Evolutionary conservation across 805 yeast genomes (phyloP), one percentile per base, ranked within the genome.

Genomic region (Saturnispora ahearnii): DNA sequence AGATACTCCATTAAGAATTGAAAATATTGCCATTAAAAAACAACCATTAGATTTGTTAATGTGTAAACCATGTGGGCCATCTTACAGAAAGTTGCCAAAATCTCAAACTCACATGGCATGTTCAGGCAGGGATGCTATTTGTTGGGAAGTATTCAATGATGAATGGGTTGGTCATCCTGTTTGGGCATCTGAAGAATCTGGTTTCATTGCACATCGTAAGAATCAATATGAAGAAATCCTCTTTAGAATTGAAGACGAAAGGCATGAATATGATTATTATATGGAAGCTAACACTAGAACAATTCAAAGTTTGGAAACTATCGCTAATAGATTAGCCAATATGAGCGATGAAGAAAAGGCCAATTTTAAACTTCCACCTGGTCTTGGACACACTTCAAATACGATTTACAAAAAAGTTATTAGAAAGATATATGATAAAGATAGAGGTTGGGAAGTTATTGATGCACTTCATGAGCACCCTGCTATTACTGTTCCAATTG

Each of bases 101-200:
- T 79, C 93, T 0, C 98, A 91, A 64, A 87, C 96, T 0, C 86
- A 80, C 61, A 89, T 89, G 96, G 97, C 98, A 22, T 91, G 98
- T 60, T 86, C 96, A 9, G 99, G 99, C 15, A 81, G 99, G 60
- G 99, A 93, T 67, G 98, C 91, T 59, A 86, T 93, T 90, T 93
- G 99, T 65, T 91, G 97, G 97, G 97, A 91, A 62, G 96, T 93
- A 13, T 75, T 93, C 59, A 93, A 93, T 66, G 99, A 93, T 65
- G 98, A 91, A 67, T 93, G 98, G 97, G 98, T 93, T 33, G 96
- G 97, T 6, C 98, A 93, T 67, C 99, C 99, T 22, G 95, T 96
- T n/a, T 93, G 99, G 99, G 99, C 98, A 4, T 91, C 98, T 0
- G 99, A 93, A 66, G 99, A 93, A 66, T 87, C 96, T 11, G 99